Conservation (phyloP, 1,139 yeast genomes). For the Saccharomyces hybrid region DNA sequence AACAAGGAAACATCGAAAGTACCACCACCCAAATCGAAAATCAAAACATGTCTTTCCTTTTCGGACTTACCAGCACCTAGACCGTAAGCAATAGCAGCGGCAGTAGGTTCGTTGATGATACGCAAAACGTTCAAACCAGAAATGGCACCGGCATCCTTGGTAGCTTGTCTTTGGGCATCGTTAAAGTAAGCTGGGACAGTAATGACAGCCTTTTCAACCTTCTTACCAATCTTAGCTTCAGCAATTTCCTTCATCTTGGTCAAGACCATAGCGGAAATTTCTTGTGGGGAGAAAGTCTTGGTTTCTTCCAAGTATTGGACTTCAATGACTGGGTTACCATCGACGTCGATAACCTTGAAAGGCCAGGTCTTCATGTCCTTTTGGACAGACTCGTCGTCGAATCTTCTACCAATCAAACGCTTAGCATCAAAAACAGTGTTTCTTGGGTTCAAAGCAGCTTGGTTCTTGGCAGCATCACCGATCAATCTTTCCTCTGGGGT, state of each 20-base stretch:
- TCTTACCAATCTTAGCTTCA: constrained; percentile 82
- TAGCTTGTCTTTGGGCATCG: constrained; percentile 97
- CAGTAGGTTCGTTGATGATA: constrained; percentile 94
- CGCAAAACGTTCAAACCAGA: constrained; percentile 90
- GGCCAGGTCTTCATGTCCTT: constrained; percentile 82
- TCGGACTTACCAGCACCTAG: constrained; percentile 38
- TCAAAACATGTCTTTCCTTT: constrained; percentile 79
- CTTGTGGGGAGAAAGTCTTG: constrained; percentile 80
- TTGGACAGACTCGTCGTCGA: constrained; percentile 69
- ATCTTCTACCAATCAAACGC: constrained; percentile 80
- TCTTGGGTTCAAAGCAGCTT: constrained; percentile 74
- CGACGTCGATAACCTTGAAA: constrained; percentile 57
- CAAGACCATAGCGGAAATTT: constrained; percentile 85
- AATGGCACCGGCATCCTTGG: constrained; percentile 93
- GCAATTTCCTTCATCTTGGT: constrained; percentile 91
- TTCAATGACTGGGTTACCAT: constrained; percentile 73
- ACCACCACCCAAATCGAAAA: constrained; percentile 97
- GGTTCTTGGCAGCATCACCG: constrained; percentile 93
- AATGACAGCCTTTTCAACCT: constrained; percentile 89
- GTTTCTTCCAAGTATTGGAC: constrained; percentile 64
- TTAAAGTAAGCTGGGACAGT: constrained; percentile 96
- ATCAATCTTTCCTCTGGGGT: constrained; percentile 81
- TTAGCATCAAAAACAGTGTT: constrained; percentile 84
- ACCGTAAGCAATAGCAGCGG: constrained; percentile 96
- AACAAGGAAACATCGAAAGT: constrained; percentile 92